A percentile compares a stretch with the other conserved stretches of the same genome.
Conservation (phyloP, 2,329 filamentous ascomycete species). For the Paradendryphiella salina region DNA sequence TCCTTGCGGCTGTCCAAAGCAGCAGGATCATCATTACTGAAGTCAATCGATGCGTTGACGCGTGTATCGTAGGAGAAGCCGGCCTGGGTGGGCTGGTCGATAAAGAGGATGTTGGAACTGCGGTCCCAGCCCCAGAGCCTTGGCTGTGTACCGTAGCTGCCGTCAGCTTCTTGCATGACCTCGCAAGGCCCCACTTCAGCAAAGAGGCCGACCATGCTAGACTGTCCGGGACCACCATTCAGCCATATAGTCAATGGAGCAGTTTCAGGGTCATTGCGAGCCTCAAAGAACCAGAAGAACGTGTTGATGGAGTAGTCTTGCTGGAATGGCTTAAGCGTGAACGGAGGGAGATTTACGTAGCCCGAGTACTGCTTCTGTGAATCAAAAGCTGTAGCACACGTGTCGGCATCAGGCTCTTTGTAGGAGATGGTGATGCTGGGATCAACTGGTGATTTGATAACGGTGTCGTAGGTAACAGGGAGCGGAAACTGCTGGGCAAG, state of each 20-base stretch:
- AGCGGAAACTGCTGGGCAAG: conserved; percentile 51
- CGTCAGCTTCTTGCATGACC: conserved; percentile 49
- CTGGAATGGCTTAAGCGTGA: conserved; percentile 50
- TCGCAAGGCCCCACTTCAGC: conserved; percentile 59
- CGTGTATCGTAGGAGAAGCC: conserved; percentile 68
- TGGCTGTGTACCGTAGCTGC: conserved; percentile 58
- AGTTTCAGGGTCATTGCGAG: conserved; percentile 55
- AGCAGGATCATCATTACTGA: conserved; percentile 6
- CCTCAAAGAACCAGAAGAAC: conserved; percentile 69
- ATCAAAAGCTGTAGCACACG: conserved; percentile 66
- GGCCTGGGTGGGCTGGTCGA: conserved; percentile 69
- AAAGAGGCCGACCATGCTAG: conserved; percentile 68
- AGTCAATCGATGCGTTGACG: conserved; percentile 53
- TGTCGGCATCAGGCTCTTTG: conserved; percentile 63
- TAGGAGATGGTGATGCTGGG: conserved; percentile 68
- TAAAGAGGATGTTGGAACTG: conserved; percentile 62
- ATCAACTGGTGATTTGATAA: conserved; percentile 65
- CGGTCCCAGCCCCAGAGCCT: conserved; percentile 69
- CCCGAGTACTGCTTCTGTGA: conserved; percentile 68
- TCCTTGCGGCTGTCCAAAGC: conserved; percentile 8
- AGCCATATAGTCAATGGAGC: conserved; percentile 63
- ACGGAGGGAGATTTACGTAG: conserved; percentile 66
- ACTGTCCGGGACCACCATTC: conserved; percentile 68
- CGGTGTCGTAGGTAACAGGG: conserved; percentile 51
- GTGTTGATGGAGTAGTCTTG: conserved; percentile 62